These are phyloP conservation scores for Camptophora hylomeconis DNA, from an alignment of 2,329 filamentous ascomycete species.

Conservation along the genomic window DNA sequence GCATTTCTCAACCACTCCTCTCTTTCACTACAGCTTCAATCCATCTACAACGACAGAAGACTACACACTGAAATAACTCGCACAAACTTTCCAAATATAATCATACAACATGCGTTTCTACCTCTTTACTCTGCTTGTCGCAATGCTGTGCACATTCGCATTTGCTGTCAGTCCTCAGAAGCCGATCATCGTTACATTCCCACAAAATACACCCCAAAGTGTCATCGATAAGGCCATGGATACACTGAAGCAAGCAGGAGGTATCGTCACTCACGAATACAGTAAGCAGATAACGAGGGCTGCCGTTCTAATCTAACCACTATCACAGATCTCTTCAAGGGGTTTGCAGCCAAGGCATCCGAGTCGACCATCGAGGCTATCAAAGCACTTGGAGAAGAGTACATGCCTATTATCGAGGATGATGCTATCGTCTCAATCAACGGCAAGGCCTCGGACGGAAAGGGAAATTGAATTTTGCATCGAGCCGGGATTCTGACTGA, in stretches of 20 bases:
- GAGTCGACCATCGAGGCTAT: slow-evolving; percentile 56
- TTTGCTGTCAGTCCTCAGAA: slow-evolving; percentile 50
- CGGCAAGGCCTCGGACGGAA: too few species aligned
- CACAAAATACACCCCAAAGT: slow-evolving; percentile 48
- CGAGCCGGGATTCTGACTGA: too few species aligned
- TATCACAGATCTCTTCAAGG: slow-evolving; percentile 40
- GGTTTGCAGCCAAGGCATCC: slow-evolving; percentile 63
- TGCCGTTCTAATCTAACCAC: slow-evolving; percentile 19
- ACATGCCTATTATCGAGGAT: slow-evolving; percentile 59
- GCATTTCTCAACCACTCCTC: too few species aligned
- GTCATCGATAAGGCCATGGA: slow-evolving; percentile 60
- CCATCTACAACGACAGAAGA: not conserved
- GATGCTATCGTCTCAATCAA: slow-evolving; percentile 61
- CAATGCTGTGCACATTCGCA: slow-evolving; percentile 46
- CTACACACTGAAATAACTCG: too few species aligned
- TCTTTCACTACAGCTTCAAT: too few species aligned
- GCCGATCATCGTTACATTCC: slow-evolving; percentile 66
- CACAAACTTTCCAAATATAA: too few species aligned
- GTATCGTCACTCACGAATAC: slow-evolving; percentile 69
- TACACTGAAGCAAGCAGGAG: slow-evolving; percentile 55
- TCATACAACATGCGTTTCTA: slow-evolving; percentile 51
- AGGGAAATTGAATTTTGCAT: too few species aligned
- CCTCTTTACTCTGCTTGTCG: slow-evolving; percentile 43
- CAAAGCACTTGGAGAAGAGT: slow-evolving; percentile 46
- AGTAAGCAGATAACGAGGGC: slow-evolving; percentile 38